phyloP scores from a whole-genome alignment of 2,329 filamentous ascomycete genomes.

The Arthroderma sp. region DNA sequence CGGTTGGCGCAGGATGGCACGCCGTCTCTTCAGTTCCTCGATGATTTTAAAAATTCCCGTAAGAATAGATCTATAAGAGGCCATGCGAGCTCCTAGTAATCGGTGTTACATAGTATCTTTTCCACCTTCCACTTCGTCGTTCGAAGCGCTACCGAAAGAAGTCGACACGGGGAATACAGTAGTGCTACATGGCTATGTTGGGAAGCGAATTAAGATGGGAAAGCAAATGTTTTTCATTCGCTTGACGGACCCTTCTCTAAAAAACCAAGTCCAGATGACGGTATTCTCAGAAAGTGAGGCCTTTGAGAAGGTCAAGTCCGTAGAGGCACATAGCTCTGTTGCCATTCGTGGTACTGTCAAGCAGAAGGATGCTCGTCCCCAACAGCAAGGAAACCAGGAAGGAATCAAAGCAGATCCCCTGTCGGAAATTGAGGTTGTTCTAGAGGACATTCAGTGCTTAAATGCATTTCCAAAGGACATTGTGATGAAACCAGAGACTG shows the following conservation, averaged over 20 bases:
- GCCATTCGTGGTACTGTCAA: constrained; percentile 38
- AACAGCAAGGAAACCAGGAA: constrained; percentile 13
- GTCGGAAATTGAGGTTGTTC: constrained; percentile 44
- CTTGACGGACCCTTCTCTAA: constrained; percentile 33
- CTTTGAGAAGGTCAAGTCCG: constrained; percentile 29
- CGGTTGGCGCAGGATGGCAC: constrained; percentile 12
- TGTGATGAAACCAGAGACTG: constrained; percentile 59
- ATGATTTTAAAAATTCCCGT: constrained; percentile 36
- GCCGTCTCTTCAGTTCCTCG: constrained; percentile 19
- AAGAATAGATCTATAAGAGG: constrained; percentile 11
- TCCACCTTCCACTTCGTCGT: constrained; percentile 31
- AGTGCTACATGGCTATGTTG: constrained; percentile 58
- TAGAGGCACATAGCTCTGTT: constrained; percentile 42
- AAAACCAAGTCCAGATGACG: constrained; percentile 37
- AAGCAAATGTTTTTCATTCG: constrained; percentile 60
- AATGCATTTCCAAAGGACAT: constrained; percentile 64
- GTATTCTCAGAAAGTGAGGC: constrained; percentile 28
- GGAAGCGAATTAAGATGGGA: constrained; percentile 52
- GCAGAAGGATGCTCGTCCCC: constrained; percentile 23
- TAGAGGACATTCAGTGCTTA: constrained; percentile 52
- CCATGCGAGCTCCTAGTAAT: too few species aligned
- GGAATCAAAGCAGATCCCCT: constrained; percentile 21
- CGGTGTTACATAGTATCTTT: constrained; percentile 30
- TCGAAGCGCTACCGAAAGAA: constrained; percentile 21
- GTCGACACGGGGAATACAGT: constrained; percentile 30